Evolutionary conservation across 495 filamentous ascomycete species (phyloP), one percentile per base, ranked within the genome.

Genomic region (Tuber brumale): DNA sequence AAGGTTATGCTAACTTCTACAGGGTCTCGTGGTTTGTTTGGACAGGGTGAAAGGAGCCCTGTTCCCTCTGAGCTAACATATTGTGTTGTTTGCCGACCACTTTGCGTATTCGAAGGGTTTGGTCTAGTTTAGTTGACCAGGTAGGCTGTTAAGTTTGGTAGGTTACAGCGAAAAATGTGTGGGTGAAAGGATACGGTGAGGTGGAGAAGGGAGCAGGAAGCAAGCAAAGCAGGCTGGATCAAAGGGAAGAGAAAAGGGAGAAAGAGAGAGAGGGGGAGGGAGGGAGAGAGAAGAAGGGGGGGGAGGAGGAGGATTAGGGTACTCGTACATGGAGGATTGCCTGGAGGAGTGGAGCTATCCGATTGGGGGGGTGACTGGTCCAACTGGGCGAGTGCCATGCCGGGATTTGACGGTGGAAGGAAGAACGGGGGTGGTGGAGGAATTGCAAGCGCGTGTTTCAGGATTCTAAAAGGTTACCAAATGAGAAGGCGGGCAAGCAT

Each of bases 401-500:
- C 57, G 75, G 78, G 78, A 70, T 43, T 70, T 71, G 72, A 48
- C 72, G 70, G 79, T 80, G 78, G 73, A 76, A 71, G 77, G 76
- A 79, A 75, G 77, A 79, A 73, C 72, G 77, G 74, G 77, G 72
- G 73, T n/a, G 79, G 81, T 77, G 76, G 79, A 81, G 80, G 80
- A 75, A 66, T 80, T 45, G 73, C 80, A 81, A 81, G 80, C 80
- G 80, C 76, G 80, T 82, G 80, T 82, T 82, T 82, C 80, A 82
- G 78, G 78, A 80, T 80, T 80, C 43, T 42, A 76, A 73, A 78
- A 79, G 70, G 72, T 79, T 79, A 80, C 78, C 78, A 76, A 80
- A 80, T 80, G 73, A 80, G 77, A 45, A 80, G 73, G 73, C 78
- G 46, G 44, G 46, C 78, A 75, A 70, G 72, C 78, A 79, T 80